Base-by-base conservation (phyloP, 495 filamentous ascomycete genomes). In the Hyaloscypha finlandica region DNA sequence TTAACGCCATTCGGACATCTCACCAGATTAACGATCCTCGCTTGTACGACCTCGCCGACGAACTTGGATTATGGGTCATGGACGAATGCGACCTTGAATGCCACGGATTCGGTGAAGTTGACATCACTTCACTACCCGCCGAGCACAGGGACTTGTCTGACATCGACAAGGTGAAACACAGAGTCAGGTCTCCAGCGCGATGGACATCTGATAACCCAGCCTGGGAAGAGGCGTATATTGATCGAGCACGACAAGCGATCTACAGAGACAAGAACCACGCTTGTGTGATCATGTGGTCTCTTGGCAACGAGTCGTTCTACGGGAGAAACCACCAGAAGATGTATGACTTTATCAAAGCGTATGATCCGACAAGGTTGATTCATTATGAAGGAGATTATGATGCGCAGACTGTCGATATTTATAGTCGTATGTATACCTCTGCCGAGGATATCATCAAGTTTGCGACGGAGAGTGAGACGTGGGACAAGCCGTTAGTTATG, bases 51-150 rank as follows among this genome's bases (percentile, higher is more conserved):
- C 76, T 92, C 6, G 83, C 86, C 30, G 88, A 92, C 66, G 86
- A 90, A 70, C 76, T 91, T 42, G 90, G 90, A 0, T 77, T 92
- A 20, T 92, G 86, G 81, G 81, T 92, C 16, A 81, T 92, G 63
- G 89, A 90, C 59, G 90, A 92, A 74, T 87, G 86, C 0, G 90
- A 92, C 72, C 82, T 92, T 0, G 90, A 91, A 75, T 91, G 88
- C 68, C 89, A 91, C 64, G 89, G 90, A 0, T 86, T 91, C 53
- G 83, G 82, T 55, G 76, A 79, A 37, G 80, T 85, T 35, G 82
- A 83, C 29, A 79, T 76, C 14, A 59, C 54, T 31, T 14, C 25
- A 6, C 58, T 68, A 14, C 31, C 55, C 6, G n/a, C 25, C 8
- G 11, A 59, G 31, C 29, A 51, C 29, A n/a, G 58, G 11, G 78